phyloP scores from a whole-genome alignment of 306 rosid genomes.

The Inga leiocalycina region DNA sequence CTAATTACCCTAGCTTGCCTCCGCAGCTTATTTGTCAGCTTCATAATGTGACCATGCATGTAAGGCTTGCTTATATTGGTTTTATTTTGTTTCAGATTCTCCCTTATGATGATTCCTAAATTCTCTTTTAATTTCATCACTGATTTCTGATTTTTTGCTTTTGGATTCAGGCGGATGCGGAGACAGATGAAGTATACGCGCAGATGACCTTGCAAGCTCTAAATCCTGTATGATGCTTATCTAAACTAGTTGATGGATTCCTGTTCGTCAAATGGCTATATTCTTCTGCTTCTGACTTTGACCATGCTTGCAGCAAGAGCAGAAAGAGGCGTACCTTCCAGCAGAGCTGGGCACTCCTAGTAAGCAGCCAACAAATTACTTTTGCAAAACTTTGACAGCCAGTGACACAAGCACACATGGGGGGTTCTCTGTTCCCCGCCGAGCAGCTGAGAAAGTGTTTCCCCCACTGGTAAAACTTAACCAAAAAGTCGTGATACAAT shows the following conservation, averaged over 20 bases:
- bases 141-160: neutral
- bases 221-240: conserved; percentile 63
- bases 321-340: conserved; percentile 54
- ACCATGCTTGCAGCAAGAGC: conserved; percentile 47
- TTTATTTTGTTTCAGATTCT: neutral
- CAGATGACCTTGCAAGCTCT: conserved; percentile 97
- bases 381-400: conserved; percentile 94
- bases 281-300: conserved; percentile 29
- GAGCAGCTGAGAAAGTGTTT: conserved; percentile 83
- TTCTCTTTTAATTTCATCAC: neutral
- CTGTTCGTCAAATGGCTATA: conserved; percentile 5
- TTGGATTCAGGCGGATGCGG: conserved; percentile 75
- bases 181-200: conserved; percentile 92
- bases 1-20: conserved; percentile 53
- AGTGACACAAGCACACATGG: conserved; percentile 97
- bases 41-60: conserved; percentile 95
- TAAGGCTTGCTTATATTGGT: conserved; percentile 46
- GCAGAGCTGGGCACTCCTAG: conserved; percentile 51
- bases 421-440: conserved; percentile 59
- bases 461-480: conserved; percentile 63
- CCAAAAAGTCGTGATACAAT: neutral
- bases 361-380: conserved; percentile 76
- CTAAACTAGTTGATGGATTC: neutral
- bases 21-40: conserved; percentile 93
- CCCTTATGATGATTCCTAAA: neutral